Evolutionary conservation across 257 asterid genomes (phyloP), one percentile per base, ranked within the genome.

Genomic region (Cruciata laevipes): DNA sequence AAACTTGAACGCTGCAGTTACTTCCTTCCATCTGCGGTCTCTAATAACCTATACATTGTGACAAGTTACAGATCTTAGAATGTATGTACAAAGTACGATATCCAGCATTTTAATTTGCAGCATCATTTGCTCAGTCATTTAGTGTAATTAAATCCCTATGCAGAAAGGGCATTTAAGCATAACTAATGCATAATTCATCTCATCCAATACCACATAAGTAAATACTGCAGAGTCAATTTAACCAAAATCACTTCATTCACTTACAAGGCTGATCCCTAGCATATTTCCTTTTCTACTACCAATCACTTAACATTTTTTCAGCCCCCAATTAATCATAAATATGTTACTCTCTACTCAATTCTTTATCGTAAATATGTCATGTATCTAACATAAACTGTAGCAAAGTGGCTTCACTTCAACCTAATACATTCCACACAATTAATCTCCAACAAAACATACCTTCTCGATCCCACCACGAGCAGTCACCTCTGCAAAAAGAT

Each of bases 1-100:
- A 83, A 93, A 90, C 47, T 73, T 86, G 80, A 94, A 90, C 72
- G 89, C 83, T 70, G 82, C 88, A 40, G 81, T 79, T 66, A 94
- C 79, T 74, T 94, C 97, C 78, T 79, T 87, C 99, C 97, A 94
- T 87, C 85, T 85, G 69, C 97, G 90, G 76, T 94, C 97, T 69
- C 70, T 78, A 58, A 88, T 80, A 67, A 90, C 89, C 99, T 94
- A 88, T 67, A 62, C 65, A 57, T 69, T 88, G 88, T 66, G 64
- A 70, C 61, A 74, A 52, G 51, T 78, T 63, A 67, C 18, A 33
- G 37, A 65, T 49, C 62, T 67, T 66, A 68, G 63, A 73, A 65
- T 8, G 52, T n/a, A 52, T 65, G 37, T 57, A 56, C 49, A 35
- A 62, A 23, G n/a, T 6, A 62, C 30, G 11, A 40, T 11, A 66